Evolutionary conservation across 306 rosid genomes (phyloP), one percentile per base, ranked within the genome.

Genomic region (Phaseolus lunatus): DNA sequence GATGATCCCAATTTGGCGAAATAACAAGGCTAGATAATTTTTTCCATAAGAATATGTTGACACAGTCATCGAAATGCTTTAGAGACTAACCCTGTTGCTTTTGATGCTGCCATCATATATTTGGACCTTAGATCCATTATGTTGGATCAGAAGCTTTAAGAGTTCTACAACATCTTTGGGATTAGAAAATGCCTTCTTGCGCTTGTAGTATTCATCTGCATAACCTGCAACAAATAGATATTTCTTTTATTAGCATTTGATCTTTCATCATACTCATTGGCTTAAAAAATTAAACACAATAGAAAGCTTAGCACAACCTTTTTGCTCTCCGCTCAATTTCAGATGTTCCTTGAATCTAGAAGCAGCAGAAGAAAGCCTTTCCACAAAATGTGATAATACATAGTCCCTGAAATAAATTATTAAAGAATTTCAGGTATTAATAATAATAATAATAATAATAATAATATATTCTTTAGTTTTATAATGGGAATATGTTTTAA

Each of bases 121-220:
- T 57, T 43, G 18, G 12, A 68, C 61, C 41, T 68, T 57, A 26
- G 65, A 56, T 27, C 78, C 81, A 16, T 18, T 19, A 23, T 72
- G 53, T 47, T 76, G 85, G 73, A 62, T 29, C 62, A 82, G 29
- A 70, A 76, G 73, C 81, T 52, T 76, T 68, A 82, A 82, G 68
- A 76, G 23, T 19, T 82, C 81, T 14, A 82, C 81, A 50, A 82
- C 70, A 62, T 52, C 59, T 70, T 82, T 82, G 65, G 85, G 85
- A 15, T 70, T 76, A 37, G 73, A 70, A 70, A 82, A 15, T 41
- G 33, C 62, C 29, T 76, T 70, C 74, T 43, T 76, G 47, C 81
- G 81, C 69, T 58, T 82, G 53, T 0, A 7, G 74, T 70, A 50
- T 8, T 76, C 69, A 41, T 82, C 81, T 10, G 66, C 52, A 33